Conservation (phyloP, 2,329 filamentous ascomycete genomes). For the Aciculosporium take region DNA sequence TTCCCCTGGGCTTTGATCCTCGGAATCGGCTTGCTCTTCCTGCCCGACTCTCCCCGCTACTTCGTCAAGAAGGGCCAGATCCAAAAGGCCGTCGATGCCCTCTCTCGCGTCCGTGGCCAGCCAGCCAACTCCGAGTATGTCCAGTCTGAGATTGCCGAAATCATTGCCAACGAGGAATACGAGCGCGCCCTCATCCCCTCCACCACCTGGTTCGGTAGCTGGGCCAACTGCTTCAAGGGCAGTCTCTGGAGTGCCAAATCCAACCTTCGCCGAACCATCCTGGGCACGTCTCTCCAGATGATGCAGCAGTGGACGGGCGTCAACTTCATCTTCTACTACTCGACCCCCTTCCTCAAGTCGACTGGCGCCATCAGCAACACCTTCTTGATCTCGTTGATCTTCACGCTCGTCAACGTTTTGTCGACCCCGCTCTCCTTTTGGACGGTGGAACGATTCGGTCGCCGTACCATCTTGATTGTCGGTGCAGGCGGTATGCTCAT, state of each 20-base stretch:
- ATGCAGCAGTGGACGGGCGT: slow-evolving; percentile 78
- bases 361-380: slow-evolving; percentile 61
- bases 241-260: slow-evolving; percentile 47
- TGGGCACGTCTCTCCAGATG: slow-evolving; percentile 63
- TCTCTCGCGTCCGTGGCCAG: slow-evolving; percentile 62
- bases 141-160: slow-evolving; percentile 69
- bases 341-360: slow-evolving; percentile 69
- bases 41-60: slow-evolving; percentile 78
- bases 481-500: slow-evolving; percentile 72
- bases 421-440: slow-evolving; percentile 82
- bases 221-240: slow-evolving; percentile 55
- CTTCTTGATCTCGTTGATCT: slow-evolving; percentile 75
- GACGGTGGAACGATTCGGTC: slow-evolving; percentile 68
- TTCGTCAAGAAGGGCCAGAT: slow-evolving; percentile 66
- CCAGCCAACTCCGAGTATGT: slow-evolving; percentile 58
- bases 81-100: slow-evolving; percentile 45
- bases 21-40: slow-evolving; percentile 53
- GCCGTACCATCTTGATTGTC: slow-evolving; percentile 63
- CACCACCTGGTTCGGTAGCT: slow-evolving; percentile 50
- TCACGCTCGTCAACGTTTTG: slow-evolving; percentile 74
- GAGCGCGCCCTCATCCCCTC: slow-evolving; percentile 56
- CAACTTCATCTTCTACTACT: slow-evolving; percentile 88
- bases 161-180: slow-evolving; percentile 80
- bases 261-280: slow-evolving; percentile 55
- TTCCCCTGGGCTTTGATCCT: slow-evolving; percentile 71